Conservation (phyloP, 2,329 filamentous ascomycete species). For the Verticillium tricorpus region DNA sequence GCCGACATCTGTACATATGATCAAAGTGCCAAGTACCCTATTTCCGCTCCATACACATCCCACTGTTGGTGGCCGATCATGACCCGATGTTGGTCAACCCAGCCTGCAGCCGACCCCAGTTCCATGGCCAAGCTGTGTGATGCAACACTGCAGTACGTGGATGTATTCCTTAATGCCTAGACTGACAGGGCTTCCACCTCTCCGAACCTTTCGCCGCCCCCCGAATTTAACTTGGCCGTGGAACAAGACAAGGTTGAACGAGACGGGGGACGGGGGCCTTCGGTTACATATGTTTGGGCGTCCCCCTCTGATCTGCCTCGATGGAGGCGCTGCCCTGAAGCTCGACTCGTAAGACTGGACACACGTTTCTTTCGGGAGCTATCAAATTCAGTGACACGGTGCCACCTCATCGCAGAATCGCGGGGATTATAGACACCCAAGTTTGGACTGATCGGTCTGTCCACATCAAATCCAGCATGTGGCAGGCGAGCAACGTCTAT, state of each 20-base stretch:
- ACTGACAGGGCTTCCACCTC: background rate
- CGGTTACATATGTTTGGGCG: background rate
- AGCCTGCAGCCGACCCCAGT: background rate
- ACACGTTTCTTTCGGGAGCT: background rate
- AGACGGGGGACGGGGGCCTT: no score
- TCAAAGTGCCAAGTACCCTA: background rate
- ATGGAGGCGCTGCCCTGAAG: background rate
- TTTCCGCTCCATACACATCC: background rate
- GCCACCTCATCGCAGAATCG: background rate
- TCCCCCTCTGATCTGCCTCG: background rate
- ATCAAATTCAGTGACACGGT: background rate
- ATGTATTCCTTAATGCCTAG: background rate
- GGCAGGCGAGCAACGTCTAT: slow-evolving; percentile 48
- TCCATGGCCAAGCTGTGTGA: background rate
- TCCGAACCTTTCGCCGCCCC: background rate
- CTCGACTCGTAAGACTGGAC: background rate
- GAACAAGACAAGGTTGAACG: no score
- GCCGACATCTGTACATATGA: background rate
- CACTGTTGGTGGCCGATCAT: background rate
- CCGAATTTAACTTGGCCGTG: background rate
- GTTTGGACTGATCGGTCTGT: background rate
- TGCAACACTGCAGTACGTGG: background rate
- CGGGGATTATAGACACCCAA: no score
- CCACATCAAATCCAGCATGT: slow-evolving; percentile 22
- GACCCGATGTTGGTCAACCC: background rate